Evolutionary conservation across 2,329 filamentous ascomycete genomes (phyloP).

Genomic region (Botrytis paeoniae): DNA sequence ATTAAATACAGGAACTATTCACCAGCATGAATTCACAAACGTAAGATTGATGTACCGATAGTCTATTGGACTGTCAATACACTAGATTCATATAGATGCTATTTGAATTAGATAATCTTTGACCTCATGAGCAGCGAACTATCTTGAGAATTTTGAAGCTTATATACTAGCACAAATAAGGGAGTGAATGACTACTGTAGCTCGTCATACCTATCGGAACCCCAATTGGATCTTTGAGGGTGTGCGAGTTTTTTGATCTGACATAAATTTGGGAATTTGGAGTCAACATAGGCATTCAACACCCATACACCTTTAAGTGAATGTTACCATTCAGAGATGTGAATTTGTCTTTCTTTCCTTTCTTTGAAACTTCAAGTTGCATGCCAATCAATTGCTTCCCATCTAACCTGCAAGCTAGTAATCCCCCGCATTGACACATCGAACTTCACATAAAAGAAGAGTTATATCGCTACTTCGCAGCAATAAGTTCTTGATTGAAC

Average conservation of each 20-base stretch:
- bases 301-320: background rate
- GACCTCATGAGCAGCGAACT: background rate
- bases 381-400: background rate
- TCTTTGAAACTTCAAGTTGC: no score
- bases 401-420: background rate
- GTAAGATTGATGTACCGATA: background rate
- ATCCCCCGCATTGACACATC: rapidly evolving
- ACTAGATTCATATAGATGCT: background rate
- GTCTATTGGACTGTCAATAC: rapidly evolving
- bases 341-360: background rate
- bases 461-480: background rate
- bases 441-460: background rate
- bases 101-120: background rate
- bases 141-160: background rate
- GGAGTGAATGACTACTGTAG: background rate
- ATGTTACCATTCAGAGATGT: rapidly evolving
- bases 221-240: background rate
- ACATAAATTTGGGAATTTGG: background rate
- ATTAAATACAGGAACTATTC: background rate
- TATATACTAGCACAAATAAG: background rate
- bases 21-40: background rate
- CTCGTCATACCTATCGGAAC: background rate
- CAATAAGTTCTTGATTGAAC: rapidly evolving
- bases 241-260: background rate
- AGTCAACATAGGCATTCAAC: background rate